Conservation (phyloP, 148 eudicot genomes). For the Camellia sinensis region DNA sequence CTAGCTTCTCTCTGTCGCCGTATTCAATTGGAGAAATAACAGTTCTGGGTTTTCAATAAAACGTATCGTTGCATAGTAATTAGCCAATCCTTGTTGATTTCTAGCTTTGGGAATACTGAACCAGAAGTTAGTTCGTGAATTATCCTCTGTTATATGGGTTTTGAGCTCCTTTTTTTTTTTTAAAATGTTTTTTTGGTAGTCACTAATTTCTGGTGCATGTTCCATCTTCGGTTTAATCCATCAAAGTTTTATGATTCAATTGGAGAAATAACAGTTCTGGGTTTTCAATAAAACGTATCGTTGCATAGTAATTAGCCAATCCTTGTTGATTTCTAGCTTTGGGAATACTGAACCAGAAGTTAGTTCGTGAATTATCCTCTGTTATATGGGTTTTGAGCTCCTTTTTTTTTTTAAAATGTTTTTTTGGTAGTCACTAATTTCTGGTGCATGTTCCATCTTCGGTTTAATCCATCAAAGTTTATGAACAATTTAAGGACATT, state of each 20-base stretch:
- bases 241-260: not conserved
- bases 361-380: too few species aligned
- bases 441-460: too few species aligned
- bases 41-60: not conserved
- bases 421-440: too few species aligned
- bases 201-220: too few species aligned
- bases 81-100: not conserved
- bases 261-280: not conserved
- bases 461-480: too few species aligned
- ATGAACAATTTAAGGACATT: not conserved
- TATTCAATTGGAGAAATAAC: not conserved
- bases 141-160: too few species aligned
- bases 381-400: too few species aligned
- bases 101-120: not conserved
- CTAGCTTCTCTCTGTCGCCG: not conserved
- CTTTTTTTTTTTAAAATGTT: too few species aligned
- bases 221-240: too few species aligned
- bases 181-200: too few species aligned
- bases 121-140: too few species aligned
- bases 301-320: not conserved
- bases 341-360: not conserved
- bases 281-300: not conserved
- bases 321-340: not conserved
- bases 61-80: not conserved
- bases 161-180: too few species aligned